Evolutionary conservation across 495 filamentous ascomycete genomes (phyloP).

Genomic region (Penicillium atrosanguineum): DNA sequence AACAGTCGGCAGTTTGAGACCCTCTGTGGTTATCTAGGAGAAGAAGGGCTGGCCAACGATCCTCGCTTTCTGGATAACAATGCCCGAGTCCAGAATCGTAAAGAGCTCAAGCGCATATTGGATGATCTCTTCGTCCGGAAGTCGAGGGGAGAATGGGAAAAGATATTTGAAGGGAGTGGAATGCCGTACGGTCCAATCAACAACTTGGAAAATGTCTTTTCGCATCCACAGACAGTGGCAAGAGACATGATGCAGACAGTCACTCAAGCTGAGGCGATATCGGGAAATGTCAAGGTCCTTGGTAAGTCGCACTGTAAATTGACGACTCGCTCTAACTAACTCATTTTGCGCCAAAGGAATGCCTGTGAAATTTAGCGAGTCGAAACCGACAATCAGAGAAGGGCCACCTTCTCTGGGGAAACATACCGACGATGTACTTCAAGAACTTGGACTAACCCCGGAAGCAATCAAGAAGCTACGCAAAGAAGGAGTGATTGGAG

Average conservation of each 20-base stretch:
- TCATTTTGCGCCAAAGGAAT: constrained; percentile 22
- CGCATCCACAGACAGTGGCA: constrained; percentile 24
- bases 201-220: constrained; percentile 23
- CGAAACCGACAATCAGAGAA: constrained; percentile 19
- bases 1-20: constrained; percentile 80
- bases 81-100: constrained; percentile 65
- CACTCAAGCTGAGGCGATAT: constrained; percentile 6
- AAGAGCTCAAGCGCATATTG: constrained; percentile 63
- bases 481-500: background rate
- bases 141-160: constrained; percentile 77
- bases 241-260: constrained; percentile 26
- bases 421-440: constrained; percentile 13
- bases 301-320: constrained; percentile 1
- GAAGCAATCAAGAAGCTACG: background rate
- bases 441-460: constrained; percentile 2
- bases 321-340: background rate
- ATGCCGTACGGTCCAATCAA: constrained; percentile 90
- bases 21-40: constrained; percentile 65
- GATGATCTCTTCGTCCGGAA: constrained; percentile 60
- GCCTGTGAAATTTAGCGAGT: constrained; percentile 80
- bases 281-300: constrained; percentile 19
- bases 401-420: constrained; percentile 11
- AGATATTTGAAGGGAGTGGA: constrained; percentile 73
- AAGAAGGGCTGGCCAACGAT: constrained; percentile 64
- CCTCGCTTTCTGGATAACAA: constrained; percentile 66